Base-by-base conservation (phyloP, 257 asterid species). In the Nemophila menziesii region DNA sequence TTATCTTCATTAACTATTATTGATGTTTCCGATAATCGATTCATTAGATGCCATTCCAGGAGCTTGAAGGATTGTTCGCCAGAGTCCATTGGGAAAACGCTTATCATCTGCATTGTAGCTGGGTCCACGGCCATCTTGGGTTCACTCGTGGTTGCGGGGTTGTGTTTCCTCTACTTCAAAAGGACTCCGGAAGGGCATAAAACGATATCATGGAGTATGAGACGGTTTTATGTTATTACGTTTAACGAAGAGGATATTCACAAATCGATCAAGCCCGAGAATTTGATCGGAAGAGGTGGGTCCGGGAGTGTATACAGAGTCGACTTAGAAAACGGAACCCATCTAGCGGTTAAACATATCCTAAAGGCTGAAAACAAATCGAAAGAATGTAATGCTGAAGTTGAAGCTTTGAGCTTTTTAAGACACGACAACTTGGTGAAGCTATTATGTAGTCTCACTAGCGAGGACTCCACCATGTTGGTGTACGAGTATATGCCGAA, bases 1-100 rank as follows among this genome's bases (percentile, higher is more conserved):
- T 42, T 70, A 15, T 48, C 77, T 3, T 45, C 64, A 0, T 56
- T 52, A 16, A 51, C n/a, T n/a, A n/a, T 46, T 17, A 15, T 58
- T 2, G 64, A 58, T 19, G 46, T 58, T n/a, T 58, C 64, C 13
- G 37, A 50, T 33, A 58, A 58, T 21, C 52, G 22, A 20, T 53
- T 58, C 11, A 36, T 34, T 40, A 44, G 46, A 1, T 50, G 50
- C 14, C 39, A 38, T 19, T 36, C 43, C 20, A 58, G 22, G 46
- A 11, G 16, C 33, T 46, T 46, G 15, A 19, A 11, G 20, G 22
- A 11, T 6, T 46, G 51, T 16, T 24, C 39, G 13, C 12, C 51
- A 8, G 39, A 46, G 19, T 46, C 51, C 11, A 39, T 22, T 22
- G 6, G 13, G 36, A 15, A 38, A 7, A 46, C 51, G 11, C 39